Percentiles rank a stretch among this genome's conserved stretches.
phyloP scores from a whole-genome alignment of 352 stramenopile genomes.

The Phytophthora tentaculata region DNA sequence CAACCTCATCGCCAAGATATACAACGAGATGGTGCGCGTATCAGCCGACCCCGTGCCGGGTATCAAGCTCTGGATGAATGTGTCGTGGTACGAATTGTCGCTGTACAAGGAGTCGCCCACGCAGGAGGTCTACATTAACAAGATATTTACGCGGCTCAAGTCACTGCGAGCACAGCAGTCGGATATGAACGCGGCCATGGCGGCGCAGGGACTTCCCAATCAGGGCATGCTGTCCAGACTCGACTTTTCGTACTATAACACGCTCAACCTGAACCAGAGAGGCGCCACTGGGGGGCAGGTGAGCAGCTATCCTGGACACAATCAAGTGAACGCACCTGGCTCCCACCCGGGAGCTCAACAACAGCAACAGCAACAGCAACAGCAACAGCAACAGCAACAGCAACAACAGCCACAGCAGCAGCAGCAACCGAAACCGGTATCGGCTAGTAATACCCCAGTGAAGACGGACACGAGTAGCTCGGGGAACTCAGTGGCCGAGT shows the following conservation, averaged over 20 bases:
- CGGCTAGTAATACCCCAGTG: too few species aligned
- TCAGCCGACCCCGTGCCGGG: constrained; percentile 77
- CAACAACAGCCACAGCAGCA: too few species aligned
- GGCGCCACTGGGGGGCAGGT: constrained; percentile 33
- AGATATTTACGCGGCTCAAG: constrained; percentile 88
- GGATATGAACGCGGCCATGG: constrained; percentile 76
- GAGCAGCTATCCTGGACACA: constrained; percentile 46
- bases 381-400: too few species aligned
- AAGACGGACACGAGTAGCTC: too few species aligned
- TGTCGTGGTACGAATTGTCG: constrained; percentile 85
- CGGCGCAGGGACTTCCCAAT: constrained; percentile 66
- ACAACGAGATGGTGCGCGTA: constrained; percentile 87
- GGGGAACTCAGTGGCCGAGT: too few species aligned
- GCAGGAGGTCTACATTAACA: constrained; percentile 89
- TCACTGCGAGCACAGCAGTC: constrained; percentile 74
- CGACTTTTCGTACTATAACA: constrained; percentile 83
- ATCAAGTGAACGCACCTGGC: constrained; percentile 40
- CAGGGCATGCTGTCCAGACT: constrained; percentile 75
- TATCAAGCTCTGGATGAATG: constrained; percentile 90
- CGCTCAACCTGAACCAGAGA: constrained; percentile 54
- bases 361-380: too few species aligned
- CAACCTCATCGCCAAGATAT: constrained; percentile 89
- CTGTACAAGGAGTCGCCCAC: constrained; percentile 86
- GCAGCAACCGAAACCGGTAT: too few species aligned
- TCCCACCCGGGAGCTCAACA: too few species aligned